phyloP scores from a whole-genome alignment of 176 grass and related monocot genomes.

The Otatea glauca region DNA sequence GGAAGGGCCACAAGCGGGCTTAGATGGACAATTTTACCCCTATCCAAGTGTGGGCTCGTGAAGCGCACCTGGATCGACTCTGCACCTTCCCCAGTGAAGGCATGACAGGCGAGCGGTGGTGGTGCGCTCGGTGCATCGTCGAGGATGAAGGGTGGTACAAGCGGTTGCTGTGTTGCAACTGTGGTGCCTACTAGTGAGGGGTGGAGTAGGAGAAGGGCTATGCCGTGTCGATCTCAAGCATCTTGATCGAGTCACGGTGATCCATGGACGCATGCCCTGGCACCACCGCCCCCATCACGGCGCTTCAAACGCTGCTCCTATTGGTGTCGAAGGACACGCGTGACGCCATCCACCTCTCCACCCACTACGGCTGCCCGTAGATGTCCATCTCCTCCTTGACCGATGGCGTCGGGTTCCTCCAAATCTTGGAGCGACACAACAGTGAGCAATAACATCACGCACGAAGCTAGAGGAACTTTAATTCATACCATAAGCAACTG shows the following conservation, averaged over 20 bases:
- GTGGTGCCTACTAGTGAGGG: constrained; percentile 40
- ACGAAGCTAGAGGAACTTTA: background rate
- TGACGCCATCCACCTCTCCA: constrained; percentile 86
- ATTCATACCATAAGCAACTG: too few species aligned
- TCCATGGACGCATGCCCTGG: constrained; percentile 75
- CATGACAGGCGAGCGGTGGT: constrained; percentile 55
- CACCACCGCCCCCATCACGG: too few species aligned
- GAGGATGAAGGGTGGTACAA: constrained; percentile 42
- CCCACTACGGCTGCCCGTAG: constrained; percentile 62
- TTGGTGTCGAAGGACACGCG: constrained; percentile 81
- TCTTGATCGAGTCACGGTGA: constrained; percentile 72
- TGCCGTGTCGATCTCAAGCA: constrained; percentile 80
- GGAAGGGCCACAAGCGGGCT: too few species aligned
- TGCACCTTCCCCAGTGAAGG: constrained; percentile 75
- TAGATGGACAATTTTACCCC: too few species aligned
- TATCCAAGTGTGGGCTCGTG: constrained; percentile 71
- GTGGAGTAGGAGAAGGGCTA: constrained; percentile 79
- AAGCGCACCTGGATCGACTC: constrained; percentile 68
- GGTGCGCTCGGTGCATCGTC: constrained; percentile 55
- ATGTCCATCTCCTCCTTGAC: constrained; percentile 60
- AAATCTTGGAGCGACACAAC: constrained; percentile 46
- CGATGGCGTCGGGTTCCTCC: constrained; percentile 64
- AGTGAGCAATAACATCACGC: background rate
- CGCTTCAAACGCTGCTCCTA: constrained; percentile 66
- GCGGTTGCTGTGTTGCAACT: constrained; percentile 28